phyloP scores from a whole-genome alignment of 2,329 filamentous ascomycete species.

The Colletotrichum limetticola region DNA sequence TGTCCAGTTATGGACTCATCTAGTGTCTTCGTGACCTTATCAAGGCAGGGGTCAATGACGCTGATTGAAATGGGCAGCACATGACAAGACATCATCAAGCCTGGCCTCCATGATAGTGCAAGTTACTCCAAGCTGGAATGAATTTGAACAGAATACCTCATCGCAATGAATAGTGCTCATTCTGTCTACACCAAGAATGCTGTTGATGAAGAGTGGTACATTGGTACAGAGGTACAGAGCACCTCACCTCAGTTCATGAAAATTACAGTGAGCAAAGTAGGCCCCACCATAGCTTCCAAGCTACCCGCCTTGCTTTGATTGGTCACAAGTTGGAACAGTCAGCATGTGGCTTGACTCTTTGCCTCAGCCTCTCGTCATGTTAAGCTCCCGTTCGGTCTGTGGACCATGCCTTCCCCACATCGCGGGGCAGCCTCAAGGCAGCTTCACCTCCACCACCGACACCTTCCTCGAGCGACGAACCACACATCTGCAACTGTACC shows the following conservation, averaged over 20 bases:
- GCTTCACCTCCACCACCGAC: background rate
- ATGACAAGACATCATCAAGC: background rate
- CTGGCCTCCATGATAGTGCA: too few relatives aligned
- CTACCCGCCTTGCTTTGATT: background rate
- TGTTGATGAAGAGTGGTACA: background rate
- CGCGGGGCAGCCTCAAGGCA: conserved; percentile 29
- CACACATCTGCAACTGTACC: background rate
- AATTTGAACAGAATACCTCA: background rate
- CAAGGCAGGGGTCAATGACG: background rate
- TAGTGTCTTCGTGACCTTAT: background rate
- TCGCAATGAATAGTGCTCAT: background rate
- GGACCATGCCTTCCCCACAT: conserved; percentile 21
- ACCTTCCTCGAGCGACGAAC: background rate
- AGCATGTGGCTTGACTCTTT: conserved; percentile 13
- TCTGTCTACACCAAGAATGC: background rate
- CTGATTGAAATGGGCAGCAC: conserved; percentile 2
- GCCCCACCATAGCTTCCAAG: conserved; percentile 14
- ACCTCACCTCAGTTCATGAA: background rate
- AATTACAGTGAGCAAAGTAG: background rate
- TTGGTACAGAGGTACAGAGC: background rate
- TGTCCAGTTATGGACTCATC: conserved; percentile 7
- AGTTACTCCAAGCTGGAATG: background rate
- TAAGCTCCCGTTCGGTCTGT: background rate
- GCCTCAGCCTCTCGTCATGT: conserved; percentile 17
- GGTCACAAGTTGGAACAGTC: conserved; percentile 5